Percentiles rank a stretch among this genome's conserved stretches.
Evolutionary conservation across 2,329 filamentous ascomycete species (phyloP).

Genomic region (Beauveria pseudobassiana): DNA sequence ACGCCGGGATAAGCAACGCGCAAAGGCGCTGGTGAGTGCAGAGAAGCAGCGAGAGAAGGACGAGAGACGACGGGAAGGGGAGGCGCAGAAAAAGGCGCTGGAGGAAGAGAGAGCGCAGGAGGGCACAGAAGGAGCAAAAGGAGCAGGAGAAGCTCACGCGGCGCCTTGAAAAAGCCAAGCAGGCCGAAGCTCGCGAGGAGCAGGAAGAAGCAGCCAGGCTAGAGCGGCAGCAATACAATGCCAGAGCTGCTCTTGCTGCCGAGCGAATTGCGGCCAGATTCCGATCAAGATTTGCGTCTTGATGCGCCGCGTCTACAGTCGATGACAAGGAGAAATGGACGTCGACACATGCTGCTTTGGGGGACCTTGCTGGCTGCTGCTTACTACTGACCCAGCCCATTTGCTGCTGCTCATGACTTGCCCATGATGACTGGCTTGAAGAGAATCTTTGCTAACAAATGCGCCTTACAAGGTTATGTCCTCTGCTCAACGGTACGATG

Average conservation of each 20-base stretch:
- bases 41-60: neutral
- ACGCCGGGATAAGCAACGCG: neutral
- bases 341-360: slow-evolving; percentile 8
- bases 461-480: slow-evolving; percentile 57
- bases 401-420: slow-evolving; percentile 12
- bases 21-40: slow-evolving; percentile 1
- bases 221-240: neutral
- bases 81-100: neutral
- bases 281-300: neutral
- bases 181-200: neutral
- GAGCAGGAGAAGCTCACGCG: neutral
- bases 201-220: neutral
- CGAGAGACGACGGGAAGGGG: neutral
- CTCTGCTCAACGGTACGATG: slow-evolving; percentile 77
- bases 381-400: neutral
- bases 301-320: neutral
- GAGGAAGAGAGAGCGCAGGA: neutral
- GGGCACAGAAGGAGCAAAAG: neutral
- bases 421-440: slow-evolving; percentile 16
- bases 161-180: neutral
- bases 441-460: slow-evolving; percentile 20
- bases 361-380: slow-evolving; percentile 6
- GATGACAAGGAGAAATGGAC: neutral
- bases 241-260: neutral
- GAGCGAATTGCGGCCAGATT: neutral